phyloP scores from a whole-genome alignment of 192 early-diverging fungal genomes.

The Podila epigama region DNA sequence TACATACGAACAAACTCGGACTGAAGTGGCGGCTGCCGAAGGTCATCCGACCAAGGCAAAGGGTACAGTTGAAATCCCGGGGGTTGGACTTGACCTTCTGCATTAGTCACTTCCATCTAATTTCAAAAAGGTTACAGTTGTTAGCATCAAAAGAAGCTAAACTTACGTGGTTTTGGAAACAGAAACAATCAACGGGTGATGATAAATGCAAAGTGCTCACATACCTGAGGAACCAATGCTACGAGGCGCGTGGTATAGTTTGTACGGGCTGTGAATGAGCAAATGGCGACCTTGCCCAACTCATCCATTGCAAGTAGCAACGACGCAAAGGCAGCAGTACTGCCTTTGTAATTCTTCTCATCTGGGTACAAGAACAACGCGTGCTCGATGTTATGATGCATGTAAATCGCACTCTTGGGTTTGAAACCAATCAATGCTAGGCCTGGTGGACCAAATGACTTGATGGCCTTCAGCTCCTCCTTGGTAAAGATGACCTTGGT shows the following conservation, averaged over 20 bases:
- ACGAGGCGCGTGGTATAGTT: conserved; percentile 64
- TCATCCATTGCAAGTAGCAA: conserved; percentile 65
- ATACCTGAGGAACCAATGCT: conserved; percentile 75
- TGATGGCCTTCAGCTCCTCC: conserved; percentile 70
- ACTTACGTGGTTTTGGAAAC: not conserved
- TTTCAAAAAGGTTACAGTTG: not conserved
- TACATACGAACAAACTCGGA: conserved; percentile 12
- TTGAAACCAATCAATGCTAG: conserved; percentile 80
- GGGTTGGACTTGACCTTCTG: conserved; percentile 57
- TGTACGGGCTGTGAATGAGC: conserved; percentile 63
- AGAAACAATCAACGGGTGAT: too few species aligned
- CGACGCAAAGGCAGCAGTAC: conserved; percentile 72
- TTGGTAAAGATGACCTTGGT: conserved; percentile 76
- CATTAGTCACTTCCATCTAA: conserved; percentile 59
- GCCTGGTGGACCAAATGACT: conserved; percentile 67
- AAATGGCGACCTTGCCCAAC: conserved; percentile 71
- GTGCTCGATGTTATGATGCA: conserved; percentile 70
- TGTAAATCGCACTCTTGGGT: conserved; percentile 46
- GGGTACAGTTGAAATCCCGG: conserved; percentile 72
- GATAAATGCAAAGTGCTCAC: not conserved
- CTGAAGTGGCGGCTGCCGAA: conserved; percentile 54
- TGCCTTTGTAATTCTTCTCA: conserved; percentile 75
- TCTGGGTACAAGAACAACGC: conserved; percentile 79
- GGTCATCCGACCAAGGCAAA: conserved; percentile 83
- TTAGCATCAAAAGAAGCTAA: not conserved